These are phyloP conservation scores for Polyplosphaeria fusca DNA, from an alignment of 495 filamentous ascomycete species.

Conservation along the genomic window DNA sequence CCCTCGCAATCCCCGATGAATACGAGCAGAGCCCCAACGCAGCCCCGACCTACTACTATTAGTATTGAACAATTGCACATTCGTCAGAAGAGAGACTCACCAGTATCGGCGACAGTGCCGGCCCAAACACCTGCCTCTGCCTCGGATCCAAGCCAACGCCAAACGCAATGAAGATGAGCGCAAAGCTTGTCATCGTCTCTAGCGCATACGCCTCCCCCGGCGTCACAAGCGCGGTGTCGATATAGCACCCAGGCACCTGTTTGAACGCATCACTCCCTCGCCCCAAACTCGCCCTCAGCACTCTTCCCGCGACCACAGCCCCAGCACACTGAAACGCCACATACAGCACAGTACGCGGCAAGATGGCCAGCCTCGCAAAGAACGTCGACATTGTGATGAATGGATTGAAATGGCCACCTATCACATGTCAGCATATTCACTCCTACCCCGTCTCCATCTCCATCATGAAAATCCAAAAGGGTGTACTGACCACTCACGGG, in stretches of 20 bases:
- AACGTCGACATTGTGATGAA: constrained; percentile 32
- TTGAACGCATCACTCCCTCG: background rate
- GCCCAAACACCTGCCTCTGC: constrained; percentile 52
- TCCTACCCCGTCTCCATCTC: too few species aligned
- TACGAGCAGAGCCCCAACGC: constrained; percentile 48
- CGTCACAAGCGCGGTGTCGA: constrained; percentile 20
- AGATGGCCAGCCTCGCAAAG: constrained; percentile 18
- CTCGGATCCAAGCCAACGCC: constrained; percentile 59
- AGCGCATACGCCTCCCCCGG: constrained; percentile 22
- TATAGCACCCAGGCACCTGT: constrained; percentile 25
- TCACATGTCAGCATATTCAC: background rate
- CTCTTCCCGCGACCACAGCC: constrained; percentile 13
- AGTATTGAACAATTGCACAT: too few species aligned
- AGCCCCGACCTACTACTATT: too few species aligned
- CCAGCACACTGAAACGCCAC: constrained; percentile 26
- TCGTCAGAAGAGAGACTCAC: background rate
- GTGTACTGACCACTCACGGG: constrained; percentile 14
- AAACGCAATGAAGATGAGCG: constrained; percentile 42
- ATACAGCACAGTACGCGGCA: constrained; percentile 28
- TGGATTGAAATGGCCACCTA: constrained; percentile 30
- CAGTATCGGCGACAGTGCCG: constrained; percentile 50
- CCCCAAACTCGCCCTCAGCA: constrained; percentile 22
- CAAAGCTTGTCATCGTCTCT: constrained; percentile 23
- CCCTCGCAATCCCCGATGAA: constrained; percentile 44
- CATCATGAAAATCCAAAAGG: background rate